These are phyloP conservation scores for Yamadazyma tumulicola DNA, from an alignment of 805 yeast species.

Conservation along the genomic window DNA sequence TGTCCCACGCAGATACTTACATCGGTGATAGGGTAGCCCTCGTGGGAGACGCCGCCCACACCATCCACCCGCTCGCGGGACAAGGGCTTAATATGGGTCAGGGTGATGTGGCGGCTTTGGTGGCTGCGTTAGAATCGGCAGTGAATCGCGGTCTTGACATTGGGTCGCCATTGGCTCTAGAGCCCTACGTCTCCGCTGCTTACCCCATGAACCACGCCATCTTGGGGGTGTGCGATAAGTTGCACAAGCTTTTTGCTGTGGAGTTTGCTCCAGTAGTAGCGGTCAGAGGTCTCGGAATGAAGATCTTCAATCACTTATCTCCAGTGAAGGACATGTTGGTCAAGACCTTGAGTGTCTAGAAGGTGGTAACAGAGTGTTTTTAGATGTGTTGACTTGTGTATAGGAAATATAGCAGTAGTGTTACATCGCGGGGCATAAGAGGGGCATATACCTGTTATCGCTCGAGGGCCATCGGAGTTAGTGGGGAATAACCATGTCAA, in stretches of 20 bases:
- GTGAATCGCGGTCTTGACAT: constrained; percentile 79
- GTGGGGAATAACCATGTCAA: constrained; percentile 13
- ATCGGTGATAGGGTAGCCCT: constrained; percentile 80
- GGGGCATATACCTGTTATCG: too few relatives aligned
- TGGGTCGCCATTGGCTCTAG: constrained; percentile 76
- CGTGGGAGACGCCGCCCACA: constrained; percentile 98
- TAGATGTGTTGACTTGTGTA: neutral
- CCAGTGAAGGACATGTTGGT: constrained; percentile 71
- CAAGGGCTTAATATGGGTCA: constrained; percentile 99
- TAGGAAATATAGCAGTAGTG: too few relatives aligned
- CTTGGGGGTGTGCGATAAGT: constrained; percentile 85
- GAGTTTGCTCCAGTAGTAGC: constrained; percentile 72
- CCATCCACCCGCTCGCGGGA: constrained; percentile 96
- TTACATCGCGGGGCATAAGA: too few relatives aligned
- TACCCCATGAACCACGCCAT: constrained; percentile 76
- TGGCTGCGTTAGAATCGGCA: constrained; percentile 67
- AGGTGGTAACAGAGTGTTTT: neutral
- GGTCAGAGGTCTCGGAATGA: constrained; percentile 73
- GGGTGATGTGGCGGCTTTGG: constrained; percentile 75
- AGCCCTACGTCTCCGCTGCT: constrained; percentile 82
- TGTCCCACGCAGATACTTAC: constrained; percentile 90
- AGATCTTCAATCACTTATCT: constrained; percentile 57
- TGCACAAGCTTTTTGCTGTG: constrained; percentile 81
- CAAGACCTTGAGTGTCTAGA: constrained; percentile 29
- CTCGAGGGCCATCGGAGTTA: too few relatives aligned